Conservation (phyloP, 352 stramenopile genomes). For the Phytophthora sojae region DNA sequence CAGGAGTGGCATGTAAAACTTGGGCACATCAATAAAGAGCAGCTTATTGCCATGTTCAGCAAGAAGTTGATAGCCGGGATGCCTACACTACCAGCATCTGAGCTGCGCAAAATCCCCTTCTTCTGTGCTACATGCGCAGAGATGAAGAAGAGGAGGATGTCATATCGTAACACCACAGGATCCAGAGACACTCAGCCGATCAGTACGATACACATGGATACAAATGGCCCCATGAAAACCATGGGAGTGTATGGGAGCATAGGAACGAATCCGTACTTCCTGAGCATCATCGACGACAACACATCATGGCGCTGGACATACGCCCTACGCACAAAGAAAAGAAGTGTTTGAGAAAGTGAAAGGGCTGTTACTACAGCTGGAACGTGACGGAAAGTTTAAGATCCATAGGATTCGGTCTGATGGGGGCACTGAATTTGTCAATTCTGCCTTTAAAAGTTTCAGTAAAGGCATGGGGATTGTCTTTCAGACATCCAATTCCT, state of each 20-base stretch:
- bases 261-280: slow-evolving; percentile 17
- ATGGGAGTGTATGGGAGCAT: slow-evolving; percentile 8
- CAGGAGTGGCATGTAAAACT: too few species aligned
- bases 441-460: slow-evolving; percentile 15
- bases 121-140: slow-evolving; percentile 18
- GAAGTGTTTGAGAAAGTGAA: slow-evolving; percentile 15
- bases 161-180: slow-evolving; percentile 12
- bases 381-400: slow-evolving; percentile 13
- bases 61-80: too few species aligned
- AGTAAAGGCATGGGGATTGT: slow-evolving; percentile 6
- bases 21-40: too few species aligned
- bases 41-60: too few species aligned
- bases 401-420: slow-evolving; percentile 13
- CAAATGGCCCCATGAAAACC: slow-evolving; percentile 21
- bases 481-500: slow-evolving; percentile 20
- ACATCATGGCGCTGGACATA: slow-evolving; percentile 24
- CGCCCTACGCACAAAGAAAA: slow-evolving; percentile 10
- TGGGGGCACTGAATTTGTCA: slow-evolving; percentile 24
- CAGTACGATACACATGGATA: slow-evolving; percentile 18
- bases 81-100: too few species aligned
- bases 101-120: too few species aligned
- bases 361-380: slow-evolving; percentile 1
- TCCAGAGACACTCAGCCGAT: slow-evolving; percentile 7
- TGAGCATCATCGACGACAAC: slow-evolving; percentile 24
- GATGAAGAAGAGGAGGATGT: slow-evolving; percentile 22